Evolutionary conservation across 768 basidiomycete species (phyloP), one percentile per base, ranked within the genome.

Genomic region (Ramaria rubella): DNA sequence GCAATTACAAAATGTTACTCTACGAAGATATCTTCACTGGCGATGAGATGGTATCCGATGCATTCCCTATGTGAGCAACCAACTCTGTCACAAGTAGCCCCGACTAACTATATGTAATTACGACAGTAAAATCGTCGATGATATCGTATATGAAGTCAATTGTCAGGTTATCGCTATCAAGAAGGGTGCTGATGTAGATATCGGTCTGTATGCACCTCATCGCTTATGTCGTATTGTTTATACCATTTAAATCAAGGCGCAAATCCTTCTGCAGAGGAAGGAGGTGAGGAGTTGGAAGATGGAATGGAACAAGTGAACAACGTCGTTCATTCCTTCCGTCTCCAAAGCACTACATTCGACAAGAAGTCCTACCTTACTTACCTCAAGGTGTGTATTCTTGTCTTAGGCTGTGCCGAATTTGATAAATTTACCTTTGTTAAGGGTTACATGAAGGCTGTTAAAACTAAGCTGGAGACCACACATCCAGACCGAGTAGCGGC

Each of bases 1-100:
- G 59, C 55, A 65, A 52, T 40, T 40, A 53, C 62, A 73, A 59
- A 58, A 90, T 93, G 91, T 69, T 90, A 71, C 72, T 93, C 64
- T 93, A 82, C 75, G 38, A 59, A 26, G 90, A 93, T 70, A 68
- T 88, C 58, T n/a, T 96, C 57, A 70, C 82, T 49, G 81, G 71
- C 44, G 92, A 95, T 67, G 94, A 97, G 77, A 87, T 97, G 80
- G 82, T 90, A 80, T 93, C 92, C 26, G 93, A 95, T 76, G 93
- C 93, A 62, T 97, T 86, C 78, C 84, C 85, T 19, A 17, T 87
- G 93, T 94, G 64, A 59, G 86, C 76, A 29, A 15, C 40, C 14
- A 19, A 42, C 38, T 29, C 17, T 33, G 26, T 9, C 24, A 17
- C 14, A 17, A 57, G 49, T 48, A 45, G 26, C 12, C 27, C 15